Base-by-base conservation (phyloP, 495 filamentous ascomycete species). In the Xylaria grammica region DNA sequence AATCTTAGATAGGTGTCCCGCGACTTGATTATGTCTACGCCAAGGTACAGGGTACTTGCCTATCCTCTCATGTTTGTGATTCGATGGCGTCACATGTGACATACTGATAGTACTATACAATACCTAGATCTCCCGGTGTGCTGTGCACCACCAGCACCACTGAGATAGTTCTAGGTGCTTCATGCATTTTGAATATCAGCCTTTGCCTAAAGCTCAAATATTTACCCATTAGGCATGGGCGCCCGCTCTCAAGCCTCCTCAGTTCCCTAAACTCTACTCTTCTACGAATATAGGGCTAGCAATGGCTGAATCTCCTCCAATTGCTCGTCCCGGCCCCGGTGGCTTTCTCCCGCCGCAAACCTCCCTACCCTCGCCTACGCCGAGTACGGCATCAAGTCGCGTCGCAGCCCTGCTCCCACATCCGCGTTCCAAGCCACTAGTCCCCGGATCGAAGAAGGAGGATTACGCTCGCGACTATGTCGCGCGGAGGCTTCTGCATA, bases 391-490 rank as follows among this genome's bases (percentile, higher is more conserved):
- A 24, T 82, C 84, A n/a, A 77, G 73, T 34, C 69, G 65, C 8
- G 74, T 74, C 0, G 68, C 73, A 5, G 75, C 82, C 0, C 65
- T 69, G 4, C 81, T 94, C 4, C 91, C 91, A 1, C 83, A 83
- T 52, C 87, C 88, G 3, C 87, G 91, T 60, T 73, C 79, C 24
- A 81, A 83, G 20, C 87, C 91, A 0, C 77, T 96, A 7, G 83
- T 81, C 30, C 77, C 90, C 0, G 93, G 93, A 1, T 90, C 90
- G 0, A 73, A 77, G 8, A 95, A 94, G 72, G 93, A 97, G 74
- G 87, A 87, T 60, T 80, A 83, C n/a, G 85, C 91, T 48, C 86
- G 93, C 63, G 79, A 86, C 30, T 88, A 90, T 76, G 82, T 93
- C 3, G 87, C 91, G 52, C 77, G 82, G 13, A 81, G 77, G 15